Evolutionary conservation across 1,284 basidiomycete genomes (phyloP), one percentile per base, ranked within the genome.

Genomic region (Phellinidium pouzarii): DNA sequence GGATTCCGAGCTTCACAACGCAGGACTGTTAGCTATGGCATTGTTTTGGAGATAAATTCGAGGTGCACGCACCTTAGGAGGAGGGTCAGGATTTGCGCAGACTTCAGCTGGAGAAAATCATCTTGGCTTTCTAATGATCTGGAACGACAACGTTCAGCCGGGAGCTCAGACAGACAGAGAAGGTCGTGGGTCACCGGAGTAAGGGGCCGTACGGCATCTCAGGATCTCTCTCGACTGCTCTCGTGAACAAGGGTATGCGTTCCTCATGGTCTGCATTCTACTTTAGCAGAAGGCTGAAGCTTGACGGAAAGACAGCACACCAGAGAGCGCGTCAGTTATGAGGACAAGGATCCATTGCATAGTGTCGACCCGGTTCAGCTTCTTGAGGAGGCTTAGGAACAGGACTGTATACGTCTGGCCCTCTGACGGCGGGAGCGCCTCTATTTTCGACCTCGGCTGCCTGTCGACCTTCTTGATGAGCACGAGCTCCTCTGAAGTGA

Each of bases 281-380:
- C 31, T 3, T 37, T 25, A 20, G 57, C 44, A 19, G 25, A 29
- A 7, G 17, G 29, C 43, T 42, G 17, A 7, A 25, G 2, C 36
- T 5, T 48, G 5, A n/a, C 14, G 14, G 31, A 8, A 34, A 34
- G 1, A 8, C 27, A 19, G 68, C 74, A 49, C 58, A 88, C 91
- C 91, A 58, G 80, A 67, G 38, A 99, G 78, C 61, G 95, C 91
- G 70, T 98, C 94, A 27, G 85, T 87, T 60, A 97, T 89, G 59
- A 94, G 78, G 41, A 95, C 90, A 22, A 99, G 79, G 50, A 97
- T 87, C 63, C 82, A 92, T 67, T 96, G 94, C 70, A 97, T 88
- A 3, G 94, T 95, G 68, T 99, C 95, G 44, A 91, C 84, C 60
- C 94, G 75, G 69, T 89, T 87, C 23, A 97, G 79, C 70, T 96